Base-by-base conservation (phyloP, 257 asterid species). In the Voacanga thouarsii region DNA sequence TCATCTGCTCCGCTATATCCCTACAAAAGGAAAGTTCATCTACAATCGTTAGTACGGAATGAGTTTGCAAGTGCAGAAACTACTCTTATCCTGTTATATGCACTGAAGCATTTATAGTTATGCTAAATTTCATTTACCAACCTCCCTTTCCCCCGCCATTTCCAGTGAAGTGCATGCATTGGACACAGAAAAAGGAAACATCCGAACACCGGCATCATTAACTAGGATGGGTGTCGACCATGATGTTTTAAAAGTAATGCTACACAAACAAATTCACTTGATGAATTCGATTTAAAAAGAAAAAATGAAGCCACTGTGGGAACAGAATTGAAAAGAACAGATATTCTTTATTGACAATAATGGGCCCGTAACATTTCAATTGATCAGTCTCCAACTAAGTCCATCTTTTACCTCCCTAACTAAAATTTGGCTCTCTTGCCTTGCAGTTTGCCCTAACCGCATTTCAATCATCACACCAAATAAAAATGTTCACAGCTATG, bases 1-100 rank as follows among this genome's bases (percentile, higher is more conserved):
- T 95, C 99, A 89, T 95, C 99, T 23, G 87, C 97, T 83, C 98
- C 96, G 43, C 97, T 90, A 84, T 93, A 95, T 5, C 98, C 97
- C 97, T 94, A 82, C 41, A 80, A 75, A 49, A n/a, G 74, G 63
- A 75, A 9, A 65, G 49, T 14, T 28, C 75, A 64, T 50, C 23
- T 18, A 10, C 14, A 44, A 37, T 28, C 70, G 10, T 41, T 37
- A 26, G 47, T 5, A 65, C 26, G 47, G 26, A 28, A 50, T 49
- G 33, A 44, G 19, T 4, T 4, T 23, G 53, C 49, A 75, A 68
- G 6, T 0, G 19, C 11, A 28, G 63, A 45, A 63, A 8, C 23
- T 19, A 57, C 39, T 57, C 0, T 56, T 61, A 12, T 30, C 24
- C 30, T 4, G 3, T 18, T 14, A 12, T 19, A 28, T 6, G 30